Evolutionary conservation across 2,329 filamentous ascomycete genomes (phyloP), one percentile per base, ranked within the genome.

Genomic region (Cordyceps pruinosa): DNA sequence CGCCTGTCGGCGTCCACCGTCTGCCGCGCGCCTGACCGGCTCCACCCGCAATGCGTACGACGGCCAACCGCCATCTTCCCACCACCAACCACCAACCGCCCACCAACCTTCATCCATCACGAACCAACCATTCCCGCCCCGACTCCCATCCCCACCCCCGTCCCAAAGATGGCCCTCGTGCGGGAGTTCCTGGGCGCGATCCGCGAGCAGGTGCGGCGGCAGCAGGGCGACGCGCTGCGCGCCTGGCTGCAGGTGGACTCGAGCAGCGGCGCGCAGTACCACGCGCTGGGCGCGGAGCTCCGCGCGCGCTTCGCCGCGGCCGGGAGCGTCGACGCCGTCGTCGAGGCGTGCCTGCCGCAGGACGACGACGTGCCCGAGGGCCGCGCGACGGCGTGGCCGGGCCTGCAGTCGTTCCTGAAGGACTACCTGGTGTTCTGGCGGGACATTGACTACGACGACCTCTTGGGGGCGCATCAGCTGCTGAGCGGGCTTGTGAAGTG

Each of bases 391-490:
- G 78, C 81, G 0, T 96, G 90, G 90, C 82, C 84, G 0, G 83
- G 87, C 1, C 90, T 96, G 68, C 77, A 87, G 50, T 80, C 84
- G 2, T 95, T 96, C 66, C 83, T 95, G 70, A 87, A 84, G 64
- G 84, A 90, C 50, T 97, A 95, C 66, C 77, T 96, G 61, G 76
- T 81, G 45, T 96, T 92, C 65, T 83, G 93, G 76, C 78, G 91
- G 57, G 89, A 95, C 66, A 85, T 93, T 32, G 80, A 95, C 65
- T 85, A 88, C 50, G 82, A 85, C 13, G 86, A 95, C 66, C 74
- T 94, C 41, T 73, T 93, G 28, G 80, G 83, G 56, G 87, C 91
- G 4, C 90, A 96, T 67, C 81, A 89, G 58, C 72, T 87, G 65
- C 79, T 96, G 56, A 89, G 84, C 61, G 82, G 81, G 0, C 73